Conservation (phyloP, 2,329 filamentous ascomycete species). For the Pseudogymnoascus sp. region DNA sequence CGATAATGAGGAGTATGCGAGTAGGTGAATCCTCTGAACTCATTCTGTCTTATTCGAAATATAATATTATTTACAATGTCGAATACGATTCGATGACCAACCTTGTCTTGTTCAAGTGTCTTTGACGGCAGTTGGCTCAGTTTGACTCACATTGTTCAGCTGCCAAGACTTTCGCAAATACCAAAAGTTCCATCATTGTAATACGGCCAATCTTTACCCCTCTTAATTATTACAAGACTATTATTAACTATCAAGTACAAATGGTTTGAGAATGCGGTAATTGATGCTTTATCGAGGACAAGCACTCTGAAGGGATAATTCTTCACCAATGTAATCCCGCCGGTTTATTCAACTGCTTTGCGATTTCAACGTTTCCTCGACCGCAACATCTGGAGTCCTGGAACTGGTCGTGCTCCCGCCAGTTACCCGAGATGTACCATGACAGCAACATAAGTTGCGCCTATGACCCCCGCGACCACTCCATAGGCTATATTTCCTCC, state of each 20-base stretch:
- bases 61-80: not conserved
- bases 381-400: not conserved
- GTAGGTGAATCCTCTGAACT: not conserved
- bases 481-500: conserved; percentile 45
- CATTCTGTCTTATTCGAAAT: not conserved
- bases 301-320: not conserved
- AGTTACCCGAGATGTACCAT: conserved; percentile 3
- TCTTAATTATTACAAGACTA: not conserved
- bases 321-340: not conserved
- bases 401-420: not conserved
- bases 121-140: not conserved
- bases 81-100: not conserved
- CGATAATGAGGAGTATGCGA: not conserved
- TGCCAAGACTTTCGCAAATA: not conserved
- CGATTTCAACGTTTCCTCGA: not conserved
- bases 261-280: not conserved
- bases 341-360: not conserved
- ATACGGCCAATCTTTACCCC: not conserved
- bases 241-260: not conserved
- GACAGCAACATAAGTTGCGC: conserved; percentile 35
- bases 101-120: not conserved
- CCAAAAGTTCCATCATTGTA: not conserved
- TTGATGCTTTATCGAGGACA: not conserved
- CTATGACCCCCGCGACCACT: conserved; percentile 44
- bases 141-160: not conserved